Evolutionary conservation across 2,329 filamentous ascomycete genomes (phyloP).

Genomic region (Fusarium graminum): DNA sequence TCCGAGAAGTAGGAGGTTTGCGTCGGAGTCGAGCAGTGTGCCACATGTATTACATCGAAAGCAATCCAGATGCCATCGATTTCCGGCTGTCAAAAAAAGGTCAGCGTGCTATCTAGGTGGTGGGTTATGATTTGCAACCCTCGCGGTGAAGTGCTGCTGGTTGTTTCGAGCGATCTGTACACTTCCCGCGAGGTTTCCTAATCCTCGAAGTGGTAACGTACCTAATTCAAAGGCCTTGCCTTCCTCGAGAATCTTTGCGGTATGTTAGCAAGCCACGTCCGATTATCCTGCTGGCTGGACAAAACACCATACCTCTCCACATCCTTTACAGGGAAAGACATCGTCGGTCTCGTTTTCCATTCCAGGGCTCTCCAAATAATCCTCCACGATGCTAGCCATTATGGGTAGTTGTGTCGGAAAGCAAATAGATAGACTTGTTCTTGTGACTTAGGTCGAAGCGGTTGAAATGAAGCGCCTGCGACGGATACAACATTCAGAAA

Average conservation of each 20-base stretch:
- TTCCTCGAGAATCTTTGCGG: conserved; percentile 88
- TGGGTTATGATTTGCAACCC: conserved; percentile 11
- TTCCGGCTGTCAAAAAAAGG: conserved; percentile 74
- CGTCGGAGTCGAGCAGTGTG: conserved; percentile 96
- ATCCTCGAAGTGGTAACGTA: conserved; percentile 60
- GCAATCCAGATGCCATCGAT: conserved; percentile 98
- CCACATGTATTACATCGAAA: conserved; percentile 97
- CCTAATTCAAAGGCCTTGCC: conserved; percentile 98
- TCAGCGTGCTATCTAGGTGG: conserved; percentile 46
- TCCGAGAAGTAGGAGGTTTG: conserved; percentile 94
- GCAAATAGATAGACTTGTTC: conserved; percentile 11
- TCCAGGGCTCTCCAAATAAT: conserved; percentile 70
- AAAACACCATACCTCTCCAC: conserved; percentile 78
- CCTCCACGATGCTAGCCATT: conserved; percentile 68
- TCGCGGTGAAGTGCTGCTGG: conserved; percentile 31
- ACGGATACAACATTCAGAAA: conserved; percentile 40
- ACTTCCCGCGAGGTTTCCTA: conserved; percentile 3
- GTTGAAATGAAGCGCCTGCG: conserved; percentile 28
- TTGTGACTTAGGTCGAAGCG: conserved; percentile 26
- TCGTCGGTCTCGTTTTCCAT: conserved; percentile 86
- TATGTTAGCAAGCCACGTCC: conserved; percentile 35
- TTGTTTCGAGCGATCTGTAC: conserved; percentile 3
- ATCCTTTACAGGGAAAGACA: conserved; percentile 90
- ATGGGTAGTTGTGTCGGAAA: conserved; percentile 39
- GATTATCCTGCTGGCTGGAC: not conserved